These are phyloP conservation scores for Rhododendron griersonianum DNA, from an alignment of 148 eudicot species.

Conservation along the genomic window DNA sequence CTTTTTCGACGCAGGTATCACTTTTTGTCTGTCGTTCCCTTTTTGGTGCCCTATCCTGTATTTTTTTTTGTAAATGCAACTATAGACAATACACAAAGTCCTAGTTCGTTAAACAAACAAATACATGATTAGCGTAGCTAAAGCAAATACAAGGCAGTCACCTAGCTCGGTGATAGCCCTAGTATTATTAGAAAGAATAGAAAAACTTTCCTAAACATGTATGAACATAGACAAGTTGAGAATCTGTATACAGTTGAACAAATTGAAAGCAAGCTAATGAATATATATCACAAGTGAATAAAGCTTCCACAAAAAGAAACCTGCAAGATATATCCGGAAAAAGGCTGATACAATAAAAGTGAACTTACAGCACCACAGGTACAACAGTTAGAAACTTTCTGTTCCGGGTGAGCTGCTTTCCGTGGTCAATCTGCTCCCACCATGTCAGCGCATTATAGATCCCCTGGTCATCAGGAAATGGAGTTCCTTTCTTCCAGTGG, in stretches of 20 bases:
- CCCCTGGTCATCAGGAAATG: conserved; percentile 93
- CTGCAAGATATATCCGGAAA: neutral
- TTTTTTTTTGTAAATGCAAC: neutral
- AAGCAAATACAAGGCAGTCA: neutral
- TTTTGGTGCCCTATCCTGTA: neutral
- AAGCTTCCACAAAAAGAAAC: neutral
- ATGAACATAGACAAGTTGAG: neutral
- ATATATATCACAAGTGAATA: neutral
- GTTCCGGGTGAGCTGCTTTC: conserved; percentile 92
- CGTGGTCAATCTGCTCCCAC: conserved; percentile 94
- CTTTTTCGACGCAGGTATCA: neutral
- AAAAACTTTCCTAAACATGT: neutral
- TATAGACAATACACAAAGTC: neutral
- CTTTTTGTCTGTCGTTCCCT: neutral
- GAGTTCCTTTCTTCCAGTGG: conserved; percentile 95
- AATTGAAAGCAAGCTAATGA: neutral
- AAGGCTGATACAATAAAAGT: neutral
- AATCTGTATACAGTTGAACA: neutral
- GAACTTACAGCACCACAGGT: conserved; percentile 83
- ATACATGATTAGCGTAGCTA: neutral
- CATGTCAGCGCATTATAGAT: conserved; percentile 84
- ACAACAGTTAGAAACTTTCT: conserved; percentile 87
- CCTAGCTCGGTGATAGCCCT: neutral
- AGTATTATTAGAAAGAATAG: neutral
- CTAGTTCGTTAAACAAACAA: neutral